phyloP scores from a whole-genome alignment of 208 protist genomes.

The Plasmodiophora brassicae region DNA sequence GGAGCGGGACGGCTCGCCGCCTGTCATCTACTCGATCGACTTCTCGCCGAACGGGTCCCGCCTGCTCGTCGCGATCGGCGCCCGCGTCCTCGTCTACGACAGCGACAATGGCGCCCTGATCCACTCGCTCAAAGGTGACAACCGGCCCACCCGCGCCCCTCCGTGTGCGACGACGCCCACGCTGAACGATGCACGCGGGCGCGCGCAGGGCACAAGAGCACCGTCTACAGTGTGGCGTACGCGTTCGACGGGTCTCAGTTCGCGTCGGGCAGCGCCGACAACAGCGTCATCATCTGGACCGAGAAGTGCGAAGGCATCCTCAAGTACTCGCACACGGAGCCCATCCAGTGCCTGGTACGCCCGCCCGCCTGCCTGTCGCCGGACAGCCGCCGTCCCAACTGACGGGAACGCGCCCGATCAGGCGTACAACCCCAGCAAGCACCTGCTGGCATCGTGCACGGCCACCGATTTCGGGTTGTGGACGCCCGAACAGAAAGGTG shows the following conservation, averaged over 20 bases:
- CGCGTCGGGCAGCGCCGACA: slow-evolving; percentile 66
- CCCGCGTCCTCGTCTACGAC: slow-evolving; percentile 84
- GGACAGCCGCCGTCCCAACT: too few relatives aligned
- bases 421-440: slow-evolving; percentile 76
- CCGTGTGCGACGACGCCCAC: too few relatives aligned
- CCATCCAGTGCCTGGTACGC: slow-evolving; percentile 80
- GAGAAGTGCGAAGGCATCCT: slow-evolving; percentile 79
- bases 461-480: slow-evolving; percentile 88
- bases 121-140: slow-evolving; percentile 75
- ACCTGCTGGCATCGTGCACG: slow-evolving; percentile 77
- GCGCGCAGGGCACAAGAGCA: slow-evolving; percentile 78
- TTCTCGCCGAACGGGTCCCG: slow-evolving; percentile 68
- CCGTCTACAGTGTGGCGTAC: slow-evolving; percentile 71
- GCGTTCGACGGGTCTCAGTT: slow-evolving; percentile 79
- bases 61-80: slow-evolving; percentile 76
- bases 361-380: too few relatives aligned
- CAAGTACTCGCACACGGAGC: slow-evolving; percentile 87
- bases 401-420: too few relatives aligned
- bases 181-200: too few relatives aligned
- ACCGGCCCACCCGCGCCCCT: too few relatives aligned
- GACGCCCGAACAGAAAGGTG: slow-evolving; percentile 74
- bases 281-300: slow-evolving; percentile 87
- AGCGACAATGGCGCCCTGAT: slow-evolving; percentile 76
- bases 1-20: neutral
- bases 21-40: neutral